phyloP scores from a whole-genome alignment of 2,329 filamentous ascomycete genomes.

The Pseudogymnoascus sp. region DNA sequence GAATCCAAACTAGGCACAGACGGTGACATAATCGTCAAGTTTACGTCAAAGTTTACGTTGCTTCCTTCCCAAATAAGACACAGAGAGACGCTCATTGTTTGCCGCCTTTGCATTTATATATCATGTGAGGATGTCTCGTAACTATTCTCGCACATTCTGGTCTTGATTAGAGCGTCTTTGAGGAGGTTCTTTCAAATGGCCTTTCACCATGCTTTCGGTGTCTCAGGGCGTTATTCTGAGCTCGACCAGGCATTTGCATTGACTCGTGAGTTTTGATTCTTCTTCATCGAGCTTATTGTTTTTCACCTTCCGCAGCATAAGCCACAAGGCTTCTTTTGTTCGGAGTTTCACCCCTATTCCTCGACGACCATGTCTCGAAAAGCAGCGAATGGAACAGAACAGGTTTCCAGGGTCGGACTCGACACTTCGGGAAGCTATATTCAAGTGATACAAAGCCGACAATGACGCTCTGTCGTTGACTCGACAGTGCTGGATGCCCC shows the following conservation, averaged over 20 bases:
- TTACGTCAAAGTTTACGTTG: not conserved
- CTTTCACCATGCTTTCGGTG: not conserved
- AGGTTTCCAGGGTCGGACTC: not conserved
- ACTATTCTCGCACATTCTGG: not conserved
- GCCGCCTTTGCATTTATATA: not conserved
- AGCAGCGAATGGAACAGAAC: not conserved
- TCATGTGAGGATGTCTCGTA: not conserved
- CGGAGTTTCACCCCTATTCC: not conserved
- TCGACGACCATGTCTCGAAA: not conserved
- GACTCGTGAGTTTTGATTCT: not conserved
- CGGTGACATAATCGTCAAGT: not conserved
- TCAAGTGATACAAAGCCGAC: not conserved
- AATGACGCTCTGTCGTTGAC: not conserved
- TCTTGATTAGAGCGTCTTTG: not conserved
- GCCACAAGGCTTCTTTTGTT: not conserved
- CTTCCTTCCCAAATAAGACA: not conserved
- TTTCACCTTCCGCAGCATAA: not conserved
- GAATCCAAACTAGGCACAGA: not conserved
- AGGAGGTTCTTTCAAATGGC: not conserved
- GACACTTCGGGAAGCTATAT: not conserved
- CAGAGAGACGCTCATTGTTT: not conserved
- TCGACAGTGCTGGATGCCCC: not conserved
- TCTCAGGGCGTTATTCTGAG: not conserved
- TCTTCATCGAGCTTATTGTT: not conserved
- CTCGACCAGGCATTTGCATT: not conserved